These are phyloP conservation scores for Rhodotorula paludigena DNA, from an alignment of 768 basidiomycete genomes.

Conservation along the genomic window DNA sequence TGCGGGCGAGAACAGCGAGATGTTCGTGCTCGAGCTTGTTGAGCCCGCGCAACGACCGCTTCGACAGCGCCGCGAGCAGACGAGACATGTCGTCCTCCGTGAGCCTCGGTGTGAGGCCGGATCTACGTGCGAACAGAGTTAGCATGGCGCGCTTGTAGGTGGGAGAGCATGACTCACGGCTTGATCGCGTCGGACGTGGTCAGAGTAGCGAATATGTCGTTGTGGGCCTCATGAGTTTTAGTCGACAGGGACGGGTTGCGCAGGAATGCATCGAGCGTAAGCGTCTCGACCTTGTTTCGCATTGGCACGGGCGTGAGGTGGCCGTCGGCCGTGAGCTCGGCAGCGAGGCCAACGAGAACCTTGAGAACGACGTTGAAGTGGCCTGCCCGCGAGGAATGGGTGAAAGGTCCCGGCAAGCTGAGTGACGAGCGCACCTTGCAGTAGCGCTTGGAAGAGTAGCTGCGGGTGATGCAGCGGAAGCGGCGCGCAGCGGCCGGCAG, in stretches of 20 bases:
- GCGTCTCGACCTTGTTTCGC: background rate
- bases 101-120: background rate
- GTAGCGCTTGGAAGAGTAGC: constrained; percentile 54
- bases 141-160: background rate
- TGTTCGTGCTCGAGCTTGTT: constrained; percentile 76
- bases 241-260: background rate
- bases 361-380: constrained; percentile 80
- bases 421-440: constrained; percentile 10
- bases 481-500: constrained; percentile 77
- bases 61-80: constrained; percentile 63
- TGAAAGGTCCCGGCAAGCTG: too few species aligned
- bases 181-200: background rate
- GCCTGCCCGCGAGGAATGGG: constrained; percentile 53
- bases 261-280: constrained; percentile 10
- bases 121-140: background rate
- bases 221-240: background rate
- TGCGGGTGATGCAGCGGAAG: constrained; percentile 88
- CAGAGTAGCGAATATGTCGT: constrained; percentile 19
- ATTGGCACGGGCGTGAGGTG: constrained; percentile 14
- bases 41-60: constrained; percentile 62
- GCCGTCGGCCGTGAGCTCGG: constrained; percentile 48
- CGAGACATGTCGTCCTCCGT: constrained; percentile 43
- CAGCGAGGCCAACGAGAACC: constrained; percentile 65
- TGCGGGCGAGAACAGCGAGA: constrained; percentile 75
- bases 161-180: background rate